Percentiles rank a stretch among this genome's conserved stretches.
Conservation (phyloP, 192 early-diverging fungal genomes). For the Dissophora globulifera region DNA sequence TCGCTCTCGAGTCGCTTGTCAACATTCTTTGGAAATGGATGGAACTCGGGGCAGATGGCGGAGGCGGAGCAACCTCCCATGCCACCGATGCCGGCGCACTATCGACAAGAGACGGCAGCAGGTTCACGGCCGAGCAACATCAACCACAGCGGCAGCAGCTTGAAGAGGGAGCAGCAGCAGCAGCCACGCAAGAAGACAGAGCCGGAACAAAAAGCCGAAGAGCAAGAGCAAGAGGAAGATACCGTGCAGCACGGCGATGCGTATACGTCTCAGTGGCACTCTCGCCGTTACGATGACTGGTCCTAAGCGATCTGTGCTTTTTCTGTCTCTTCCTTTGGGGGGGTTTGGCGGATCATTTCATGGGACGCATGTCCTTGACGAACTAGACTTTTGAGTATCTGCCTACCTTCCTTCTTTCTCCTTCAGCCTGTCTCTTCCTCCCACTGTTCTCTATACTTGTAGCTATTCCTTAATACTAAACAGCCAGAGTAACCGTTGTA, state of each 20-base stretch:
- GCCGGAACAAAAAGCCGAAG: conserved; percentile 3
- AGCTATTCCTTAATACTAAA: too few species aligned
- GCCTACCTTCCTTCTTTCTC: too few species aligned
- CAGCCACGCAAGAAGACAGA: conserved; percentile 5
- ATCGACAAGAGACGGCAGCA: conserved; percentile 7
- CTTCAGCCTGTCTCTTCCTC: too few species aligned
- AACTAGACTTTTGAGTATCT: too few species aligned
- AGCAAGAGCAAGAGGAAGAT: background rate
- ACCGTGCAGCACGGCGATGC: conserved; percentile 16
- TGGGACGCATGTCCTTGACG: too few species aligned
- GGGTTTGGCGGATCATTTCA: too few species aligned
- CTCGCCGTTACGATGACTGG: conserved; percentile 41
- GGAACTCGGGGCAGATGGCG: conserved; percentile 26
- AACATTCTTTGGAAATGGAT: conserved; percentile 46
- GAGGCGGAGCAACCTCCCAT: conserved; percentile 14
- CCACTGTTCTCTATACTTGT: too few species aligned
- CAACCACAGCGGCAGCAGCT: background rate
- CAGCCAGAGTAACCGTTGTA: too few species aligned
- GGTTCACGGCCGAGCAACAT: background rate
- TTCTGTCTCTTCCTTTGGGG: too few species aligned
- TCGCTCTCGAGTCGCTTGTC: conserved; percentile 46
- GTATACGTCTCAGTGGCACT: conserved; percentile 44
- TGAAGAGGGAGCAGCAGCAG: conserved; percentile 1
- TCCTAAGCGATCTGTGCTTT: background rate
- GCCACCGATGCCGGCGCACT: conserved; percentile 28